These are phyloP conservation scores for Alternaria sp. DNA, from an alignment of 2,329 filamentous ascomycete species.

Conservation along the genomic window DNA sequence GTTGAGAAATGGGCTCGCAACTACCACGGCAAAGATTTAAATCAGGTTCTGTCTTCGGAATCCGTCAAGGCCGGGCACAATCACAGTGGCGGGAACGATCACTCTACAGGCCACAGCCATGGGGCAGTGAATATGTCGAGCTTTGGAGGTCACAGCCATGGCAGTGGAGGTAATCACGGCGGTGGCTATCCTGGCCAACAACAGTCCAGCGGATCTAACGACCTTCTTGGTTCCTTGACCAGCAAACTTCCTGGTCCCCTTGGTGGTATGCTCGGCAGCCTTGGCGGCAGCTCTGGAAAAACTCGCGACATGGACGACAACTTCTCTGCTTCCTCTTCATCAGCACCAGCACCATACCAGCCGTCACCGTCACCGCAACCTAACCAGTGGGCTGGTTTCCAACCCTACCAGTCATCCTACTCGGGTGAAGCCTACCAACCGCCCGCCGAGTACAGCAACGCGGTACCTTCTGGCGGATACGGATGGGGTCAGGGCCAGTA, in stretches of 20 bases:
- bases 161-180: slow-evolving; percentile 20
- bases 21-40: slow-evolving; percentile 71
- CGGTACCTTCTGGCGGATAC: slow-evolving; percentile 33
- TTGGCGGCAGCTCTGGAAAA: slow-evolving; percentile 28
- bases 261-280: slow-evolving; percentile 25
- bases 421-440: slow-evolving; percentile 39
- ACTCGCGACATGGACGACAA: slow-evolving; percentile 37
- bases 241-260: slow-evolving; percentile 32
- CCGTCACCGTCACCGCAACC: slow-evolving; percentile 38
- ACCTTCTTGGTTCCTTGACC: slow-evolving; percentile 34
- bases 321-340: slow-evolving; percentile 19
- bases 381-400: slow-evolving; percentile 41
- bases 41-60: slow-evolving; percentile 79
- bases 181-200: slow-evolving; percentile 9
- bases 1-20: slow-evolving; percentile 83
- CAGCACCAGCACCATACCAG: slow-evolving; percentile 25
- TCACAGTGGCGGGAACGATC: slow-evolving; percentile 59
- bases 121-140: slow-evolving; percentile 38
- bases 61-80: slow-evolving; percentile 86
- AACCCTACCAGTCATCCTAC: slow-evolving; percentile 48
- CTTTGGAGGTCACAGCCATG: slow-evolving; percentile 32
- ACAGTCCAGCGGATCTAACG: slow-evolving; percentile 24
- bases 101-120: slow-evolving; percentile 42
- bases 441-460: slow-evolving; percentile 38
- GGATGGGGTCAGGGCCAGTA: slow-evolving; percentile 44